Base-by-base conservation (phyloP, 257 asterid species). In the Solanum peruvianum region DNA sequence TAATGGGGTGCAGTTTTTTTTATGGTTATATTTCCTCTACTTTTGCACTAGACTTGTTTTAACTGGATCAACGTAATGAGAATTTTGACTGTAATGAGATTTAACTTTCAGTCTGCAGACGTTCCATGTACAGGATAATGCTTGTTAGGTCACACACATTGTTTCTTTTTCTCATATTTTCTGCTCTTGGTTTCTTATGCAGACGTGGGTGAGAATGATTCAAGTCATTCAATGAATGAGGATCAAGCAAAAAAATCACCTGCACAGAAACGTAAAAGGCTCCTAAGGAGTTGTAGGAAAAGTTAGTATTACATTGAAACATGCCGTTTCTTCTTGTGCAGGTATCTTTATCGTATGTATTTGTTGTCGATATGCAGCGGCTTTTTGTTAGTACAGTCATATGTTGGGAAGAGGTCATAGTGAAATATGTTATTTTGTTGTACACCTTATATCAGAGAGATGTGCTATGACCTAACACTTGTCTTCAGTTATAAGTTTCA, bases 271-370 rank as follows among this genome's bases (percentile, higher is more conserved):
- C 70, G 86, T 67, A 85, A 69, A 73, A 60, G 73, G 33, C 86
- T 52, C 71, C 56, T 20, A 27, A 88, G 91, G 86, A 52, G 39
- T 85, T 85, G 90, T 84, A 76, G 62, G 69, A 88, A 64, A 49
- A 27, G 49, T 52, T 42, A 75, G 66, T 8, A 47, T 21, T 25
- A 47, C 52, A 6, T 56, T 49, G 58, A 31, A 15, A 18, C 77
- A 11, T 18, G 56, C 9, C 49, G 62, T 70, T 37, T 87, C 39
- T 83, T 35, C 12, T 72, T 83, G 62, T 83, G 72, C 84, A 70
- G 85, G 67, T 87, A 83, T 47, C 78, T 27, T 76, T n/a, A 12
- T 33, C 58, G 60, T 80, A 80, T 47, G 69, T 80, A 49, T 49
- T 49, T 80, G 69, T 80, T 80, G 45, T 80, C 44, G 31, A 80